Percentiles rank a stretch among this genome's conserved stretches.
phyloP scores from a whole-genome alignment of 306 rosid species.

The Prunus mira region DNA sequence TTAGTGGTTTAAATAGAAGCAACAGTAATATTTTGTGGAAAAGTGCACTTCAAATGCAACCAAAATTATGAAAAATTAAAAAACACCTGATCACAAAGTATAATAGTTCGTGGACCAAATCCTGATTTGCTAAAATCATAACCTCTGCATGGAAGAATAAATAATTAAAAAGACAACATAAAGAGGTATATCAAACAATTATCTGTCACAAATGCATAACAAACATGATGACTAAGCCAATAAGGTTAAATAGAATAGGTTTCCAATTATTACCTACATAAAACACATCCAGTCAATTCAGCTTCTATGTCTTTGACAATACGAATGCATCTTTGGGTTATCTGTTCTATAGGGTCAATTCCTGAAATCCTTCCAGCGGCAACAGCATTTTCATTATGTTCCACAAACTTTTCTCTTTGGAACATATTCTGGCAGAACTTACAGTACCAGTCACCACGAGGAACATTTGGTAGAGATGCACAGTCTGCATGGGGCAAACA shows the following conservation, averaged over 20 bases:
- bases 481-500: constrained; percentile 66
- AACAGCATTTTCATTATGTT: constrained; percentile 70
- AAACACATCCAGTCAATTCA: constrained; percentile 87
- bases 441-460: constrained; percentile 89
- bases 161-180: constrained; percentile 18
- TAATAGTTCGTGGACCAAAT: constrained; percentile 96
- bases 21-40: not conserved
- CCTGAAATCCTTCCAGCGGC: constrained; percentile 93
- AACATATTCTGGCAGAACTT: constrained; percentile 80
- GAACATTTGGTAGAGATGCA: constrained; percentile 69
- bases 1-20: not conserved
- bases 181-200: constrained; percentile 8
- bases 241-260: constrained; percentile 8
- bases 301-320: constrained; percentile 76
- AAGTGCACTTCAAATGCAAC: not conserved
- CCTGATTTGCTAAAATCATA: constrained; percentile 97
- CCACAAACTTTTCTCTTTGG: constrained; percentile 60
- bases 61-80: constrained; percentile 1
- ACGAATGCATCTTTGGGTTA: constrained; percentile 85
- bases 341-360: constrained; percentile 86
- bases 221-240: constrained; percentile 15
- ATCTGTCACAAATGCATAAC: constrained; percentile 7
- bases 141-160: constrained; percentile 49
- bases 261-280: constrained; percentile 69
- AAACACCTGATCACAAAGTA: constrained; percentile 94